Conservation (phyloP, 768 basidiomycete species). For the Gelatoporia subvermispora region DNA sequence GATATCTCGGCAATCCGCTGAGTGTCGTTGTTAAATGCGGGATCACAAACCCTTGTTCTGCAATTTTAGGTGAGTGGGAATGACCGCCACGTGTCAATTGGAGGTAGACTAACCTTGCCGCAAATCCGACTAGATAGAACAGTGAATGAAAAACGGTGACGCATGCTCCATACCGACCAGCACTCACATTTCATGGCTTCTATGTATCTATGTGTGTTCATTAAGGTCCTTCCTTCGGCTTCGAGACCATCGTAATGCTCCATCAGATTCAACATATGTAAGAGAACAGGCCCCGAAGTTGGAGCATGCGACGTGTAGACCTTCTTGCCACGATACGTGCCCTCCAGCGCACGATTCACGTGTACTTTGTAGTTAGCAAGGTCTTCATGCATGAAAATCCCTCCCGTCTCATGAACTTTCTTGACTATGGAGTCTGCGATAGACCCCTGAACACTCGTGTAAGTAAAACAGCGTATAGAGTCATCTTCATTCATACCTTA, state of each 20-base stretch:
- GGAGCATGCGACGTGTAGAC: constrained; percentile 86
- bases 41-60: constrained; percentile 84
- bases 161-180: constrained; percentile 5
- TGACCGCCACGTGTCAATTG: background rate
- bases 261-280: constrained; percentile 88
- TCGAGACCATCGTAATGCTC: constrained; percentile 61
- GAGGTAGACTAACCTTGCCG: constrained; percentile 40
- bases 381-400: constrained; percentile 75
- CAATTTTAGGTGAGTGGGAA: background rate
- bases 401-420: constrained; percentile 69
- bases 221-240: constrained; percentile 44
- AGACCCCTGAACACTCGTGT: constrained; percentile 45
- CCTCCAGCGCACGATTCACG: constrained; percentile 68
- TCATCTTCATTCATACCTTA: constrained; percentile 35
- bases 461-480: background rate
- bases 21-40: constrained; percentile 54
- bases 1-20: constrained; percentile 57
- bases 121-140: constrained; percentile 50
- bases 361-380: constrained; percentile 64
- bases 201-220: constrained; percentile 75
- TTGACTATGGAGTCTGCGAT: constrained; percentile 77
- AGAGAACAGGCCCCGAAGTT: constrained; percentile 80
- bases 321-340: constrained; percentile 70
- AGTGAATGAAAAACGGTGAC: background rate
- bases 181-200: constrained; percentile 79